Evolutionary conservation across 1,284 basidiomycete genomes (phyloP).

Genomic region (Irpex rosettiformis): DNA sequence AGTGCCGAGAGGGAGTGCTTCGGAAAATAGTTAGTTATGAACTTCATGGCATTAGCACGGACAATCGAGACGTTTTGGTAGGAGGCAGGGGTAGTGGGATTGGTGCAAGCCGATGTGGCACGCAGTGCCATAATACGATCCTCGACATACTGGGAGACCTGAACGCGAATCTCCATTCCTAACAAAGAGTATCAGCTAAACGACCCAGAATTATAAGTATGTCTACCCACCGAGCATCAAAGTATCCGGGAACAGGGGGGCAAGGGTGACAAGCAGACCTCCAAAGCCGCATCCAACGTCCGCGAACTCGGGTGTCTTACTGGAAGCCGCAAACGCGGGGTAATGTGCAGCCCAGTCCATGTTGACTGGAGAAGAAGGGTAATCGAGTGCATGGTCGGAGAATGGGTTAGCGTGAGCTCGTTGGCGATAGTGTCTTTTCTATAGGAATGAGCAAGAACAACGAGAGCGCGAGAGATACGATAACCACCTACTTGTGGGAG

Average conservation of each 20-base stretch:
- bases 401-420: constrained; percentile 98
- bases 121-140: constrained; percentile 92
- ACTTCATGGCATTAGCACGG: constrained; percentile 98
- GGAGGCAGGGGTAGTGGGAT: constrained; percentile 36
- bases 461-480: constrained; percentile 6
- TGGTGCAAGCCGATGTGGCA: constrained; percentile 40
- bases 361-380: constrained; percentile 75
- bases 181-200: neutral
- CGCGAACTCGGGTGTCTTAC: constrained; percentile 85
- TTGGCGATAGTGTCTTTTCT: constrained; percentile 98
- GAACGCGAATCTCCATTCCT: constrained; percentile 97
- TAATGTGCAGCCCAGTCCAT: constrained; percentile 90
- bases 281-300: constrained; percentile 99
- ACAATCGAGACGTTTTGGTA: constrained; percentile 95
- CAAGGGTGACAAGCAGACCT: constrained; percentile 87
- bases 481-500: constrained; percentile 30
- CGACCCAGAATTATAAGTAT: neutral
- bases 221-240: constrained; percentile 84
- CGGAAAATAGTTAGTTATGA: constrained; percentile 94
- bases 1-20: constrained; percentile 90
- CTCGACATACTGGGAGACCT: constrained; percentile 95
- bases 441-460: constrained; percentile 11
- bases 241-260: constrained; percentile 88
- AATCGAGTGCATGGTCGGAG: constrained; percentile 90
- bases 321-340: constrained; percentile 61